Evolutionary conservation across 1,284 basidiomycete species (phyloP), one percentile per base, ranked within the genome.

Genomic region (Inonotus obliquus): DNA sequence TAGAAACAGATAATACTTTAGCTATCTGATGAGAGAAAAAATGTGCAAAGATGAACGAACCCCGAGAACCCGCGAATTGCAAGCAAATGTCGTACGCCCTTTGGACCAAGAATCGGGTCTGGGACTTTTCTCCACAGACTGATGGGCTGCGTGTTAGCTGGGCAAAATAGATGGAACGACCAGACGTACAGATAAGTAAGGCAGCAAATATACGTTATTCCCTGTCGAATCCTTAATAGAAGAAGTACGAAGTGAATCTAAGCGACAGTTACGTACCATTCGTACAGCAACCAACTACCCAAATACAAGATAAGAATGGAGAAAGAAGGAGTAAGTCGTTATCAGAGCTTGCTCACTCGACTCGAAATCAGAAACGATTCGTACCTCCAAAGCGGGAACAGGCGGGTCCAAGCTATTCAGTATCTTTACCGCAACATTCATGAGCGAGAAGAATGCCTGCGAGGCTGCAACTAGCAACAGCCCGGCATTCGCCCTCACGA

Each of bases 401-500:
- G 83, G 85, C 9, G 81, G 77, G 64, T 86, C 82, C 11, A 86
- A 73, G 29, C 73, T 74, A 67, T 84, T 82, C 65, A 89, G 70
- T 58, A 77, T 77, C 72, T 89, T 89, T 61, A 87, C 86, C 21
- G 77, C 76, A 1, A 84, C 77, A 62, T 83, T 83, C 80, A 85
- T 85, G 27, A 79, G 67, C 6, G 85, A 79, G 58, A 86, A 84
- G 71, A 88, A 87, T 14, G 80, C 75, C 69, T 89, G 84, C 11
- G 85, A 75, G 1, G 75, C 72, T 19, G 81, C 80, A 29, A 91
- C 79, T 32, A 89, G 74, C 37, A 88, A 72, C 59, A 92, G 69
- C 13, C 88, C 89, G 1, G 78, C 72, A 70, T 91, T 91, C 59
- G 72, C 71, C 45, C 69, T 23, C 35, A 59, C 39, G 39, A 63